Percentiles rank a stretch among this genome's conserved stretches.
Conservation (phyloP, 139 green algal genomes). For the Closterium sp. region DNA sequence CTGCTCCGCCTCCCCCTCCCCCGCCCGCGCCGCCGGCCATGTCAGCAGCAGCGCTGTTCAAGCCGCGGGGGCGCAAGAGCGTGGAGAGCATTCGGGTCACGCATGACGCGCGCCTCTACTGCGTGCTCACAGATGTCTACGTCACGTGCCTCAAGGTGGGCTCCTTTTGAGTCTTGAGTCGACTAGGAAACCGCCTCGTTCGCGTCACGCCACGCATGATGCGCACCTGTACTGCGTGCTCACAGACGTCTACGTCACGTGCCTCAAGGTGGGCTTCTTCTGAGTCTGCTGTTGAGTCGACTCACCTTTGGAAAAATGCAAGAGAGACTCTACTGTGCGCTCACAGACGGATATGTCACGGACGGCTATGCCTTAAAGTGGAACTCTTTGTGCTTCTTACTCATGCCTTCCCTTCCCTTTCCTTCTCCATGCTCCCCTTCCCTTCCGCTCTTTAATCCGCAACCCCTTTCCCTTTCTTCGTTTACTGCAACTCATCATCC, state of each 20-base stretch:
- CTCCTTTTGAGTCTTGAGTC: background rate
- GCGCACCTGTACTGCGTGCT: background rate
- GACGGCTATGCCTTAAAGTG: constrained; percentile 10
- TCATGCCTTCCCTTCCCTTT: background rate
- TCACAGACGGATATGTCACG: background rate
- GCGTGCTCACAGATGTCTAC: constrained; percentile 23
- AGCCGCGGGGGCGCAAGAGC: constrained; percentile 5
- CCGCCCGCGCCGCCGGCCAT: background rate
- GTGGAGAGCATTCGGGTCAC: constrained; percentile 18
- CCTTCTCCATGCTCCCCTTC: too few relatives aligned
- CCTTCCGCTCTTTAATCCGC: background rate
- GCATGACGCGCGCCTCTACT: constrained; percentile 25
- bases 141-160: constrained; percentile 37
- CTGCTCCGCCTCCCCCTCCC: background rate
- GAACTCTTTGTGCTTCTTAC: background rate
- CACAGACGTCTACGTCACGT: constrained; percentile 28
- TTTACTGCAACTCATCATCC: background rate
- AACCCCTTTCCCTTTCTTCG: background rate
- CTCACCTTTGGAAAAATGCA: background rate
- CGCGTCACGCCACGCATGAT: constrained; percentile 1
- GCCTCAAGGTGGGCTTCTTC: constrained; percentile 29
- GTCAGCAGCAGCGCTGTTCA: constrained; percentile 13
- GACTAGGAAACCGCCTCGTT: background rate
- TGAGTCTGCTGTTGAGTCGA: background rate
- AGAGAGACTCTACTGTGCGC: background rate